Evolutionary conservation across 805 yeast genomes (phyloP).

Genomic region (Candida vartiovaarae): DNA sequence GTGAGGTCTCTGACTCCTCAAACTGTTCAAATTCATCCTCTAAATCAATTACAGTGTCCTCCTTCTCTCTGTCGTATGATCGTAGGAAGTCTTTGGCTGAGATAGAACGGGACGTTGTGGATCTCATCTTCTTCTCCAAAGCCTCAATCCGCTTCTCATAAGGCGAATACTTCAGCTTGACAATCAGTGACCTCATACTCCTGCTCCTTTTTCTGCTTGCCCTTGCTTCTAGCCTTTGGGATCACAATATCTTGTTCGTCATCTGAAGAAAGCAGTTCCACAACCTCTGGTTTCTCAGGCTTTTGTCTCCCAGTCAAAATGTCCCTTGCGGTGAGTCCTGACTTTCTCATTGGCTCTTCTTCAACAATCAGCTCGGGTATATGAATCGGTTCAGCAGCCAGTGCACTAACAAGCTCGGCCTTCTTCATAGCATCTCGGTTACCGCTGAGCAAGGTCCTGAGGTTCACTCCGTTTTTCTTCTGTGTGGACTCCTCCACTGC

Average conservation of each 20-base stretch:
- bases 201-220: slow-evolving; percentile 2
- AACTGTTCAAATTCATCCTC: background rate
- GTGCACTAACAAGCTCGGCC: background rate
- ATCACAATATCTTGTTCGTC: slow-evolving; percentile 1
- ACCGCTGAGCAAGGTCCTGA: slow-evolving; percentile 5
- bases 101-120: slow-evolving; percentile 6
- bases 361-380: background rate
- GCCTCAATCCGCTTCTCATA: slow-evolving; percentile 12
- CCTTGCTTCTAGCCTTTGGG: background rate
- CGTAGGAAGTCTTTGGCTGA: slow-evolving; percentile 16
- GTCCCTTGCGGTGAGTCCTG: slow-evolving; percentile 13
- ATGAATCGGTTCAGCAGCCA: no score
- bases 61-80: slow-evolving; percentile 2
- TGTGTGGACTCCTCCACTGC: background rate
- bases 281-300: slow-evolving; percentile 2
- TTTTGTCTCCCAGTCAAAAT: slow-evolving; percentile 7
- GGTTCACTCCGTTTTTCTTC: slow-evolving; percentile 1
- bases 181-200: slow-evolving; percentile 3
- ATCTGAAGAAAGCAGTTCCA: slow-evolving; percentile 12
- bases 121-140: slow-evolving; percentile 18
- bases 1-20: no score
- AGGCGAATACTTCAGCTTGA: slow-evolving; percentile 16
- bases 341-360: background rate
- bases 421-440: background rate
- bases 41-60: slow-evolving; percentile 1